phyloP scores from a whole-genome alignment of 2,329 filamentous ascomycete genomes.

The Lachnellula occidentalis region DNA sequence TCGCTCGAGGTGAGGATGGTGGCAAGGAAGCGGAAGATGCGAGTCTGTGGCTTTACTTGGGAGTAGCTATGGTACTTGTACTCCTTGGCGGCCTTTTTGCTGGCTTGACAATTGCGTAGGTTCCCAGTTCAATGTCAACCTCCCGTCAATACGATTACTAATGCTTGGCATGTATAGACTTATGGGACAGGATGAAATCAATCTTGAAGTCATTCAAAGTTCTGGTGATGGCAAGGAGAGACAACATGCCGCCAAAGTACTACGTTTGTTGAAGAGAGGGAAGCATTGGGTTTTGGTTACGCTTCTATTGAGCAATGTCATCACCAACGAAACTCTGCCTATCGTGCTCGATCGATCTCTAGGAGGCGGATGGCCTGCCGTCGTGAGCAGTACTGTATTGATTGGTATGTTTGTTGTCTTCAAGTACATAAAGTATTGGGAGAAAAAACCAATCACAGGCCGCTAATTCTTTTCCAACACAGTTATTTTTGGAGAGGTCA shows the following conservation, averaged over 20 bases:
- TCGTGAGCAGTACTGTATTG: conserved; percentile 81
- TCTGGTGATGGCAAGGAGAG: conserved; percentile 76
- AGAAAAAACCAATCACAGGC: not conserved
- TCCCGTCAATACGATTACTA: conserved; percentile 1
- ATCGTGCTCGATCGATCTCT: conserved; percentile 89
- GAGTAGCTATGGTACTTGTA: conserved; percentile 74
- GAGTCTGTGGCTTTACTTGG: conserved; percentile 74
- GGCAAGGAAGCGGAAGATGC: conserved; percentile 30
- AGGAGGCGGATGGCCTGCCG: conserved; percentile 86
- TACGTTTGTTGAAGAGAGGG: conserved; percentile 72
- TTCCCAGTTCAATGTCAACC: conserved; percentile 24
- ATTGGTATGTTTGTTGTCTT: conserved; percentile 41
- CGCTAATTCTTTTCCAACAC: conserved; percentile 13
- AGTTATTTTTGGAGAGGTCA: conserved; percentile 96
- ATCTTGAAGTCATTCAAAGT: conserved; percentile 82
- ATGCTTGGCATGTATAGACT: conserved; percentile 19
- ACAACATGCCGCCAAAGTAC: conserved; percentile 74
- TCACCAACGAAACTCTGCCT: conserved; percentile 91
- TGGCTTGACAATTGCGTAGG: conserved; percentile 84
- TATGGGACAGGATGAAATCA: conserved; percentile 74
- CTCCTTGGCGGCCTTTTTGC: conserved; percentile 89
- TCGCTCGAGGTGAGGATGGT: not conserved
- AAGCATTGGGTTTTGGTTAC: conserved; percentile 98
- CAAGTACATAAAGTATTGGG: not conserved
- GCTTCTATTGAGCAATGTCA: conserved; percentile 85